Conservation (phyloP, 1,284 basidiomycete genomes). For the Paramarasmius palmivorus region DNA sequence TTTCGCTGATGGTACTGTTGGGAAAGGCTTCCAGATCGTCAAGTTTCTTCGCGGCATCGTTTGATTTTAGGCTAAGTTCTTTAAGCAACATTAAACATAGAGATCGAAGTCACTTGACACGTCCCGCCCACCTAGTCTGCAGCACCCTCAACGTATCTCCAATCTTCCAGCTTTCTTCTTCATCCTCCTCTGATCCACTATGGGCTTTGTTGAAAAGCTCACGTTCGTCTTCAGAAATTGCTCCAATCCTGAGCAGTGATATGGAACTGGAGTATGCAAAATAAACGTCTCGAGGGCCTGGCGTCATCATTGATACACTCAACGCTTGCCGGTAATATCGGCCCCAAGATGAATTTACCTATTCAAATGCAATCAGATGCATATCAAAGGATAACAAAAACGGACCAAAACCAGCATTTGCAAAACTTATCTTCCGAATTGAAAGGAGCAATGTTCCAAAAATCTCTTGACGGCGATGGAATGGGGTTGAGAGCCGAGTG, state of each 20-base stretch:
- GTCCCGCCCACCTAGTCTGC: not conserved
- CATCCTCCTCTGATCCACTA: conserved; percentile 16
- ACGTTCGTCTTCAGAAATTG: conserved; percentile 19
- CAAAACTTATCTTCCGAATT: conserved; percentile 23
- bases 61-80: too few relatives aligned
- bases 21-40: too few relatives aligned
- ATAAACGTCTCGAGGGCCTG: conserved; percentile 1
- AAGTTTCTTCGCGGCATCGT: too few relatives aligned
- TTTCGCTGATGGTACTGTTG: too few relatives aligned
- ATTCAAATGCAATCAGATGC: not conserved
- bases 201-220: conserved; percentile 16
- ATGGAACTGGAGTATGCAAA: not conserved
- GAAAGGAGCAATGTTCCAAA: conserved; percentile 19
- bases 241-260: conserved; percentile 21
- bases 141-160: conserved; percentile 21
- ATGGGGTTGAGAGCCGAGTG: conserved; percentile 23
- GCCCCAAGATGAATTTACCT: not conserved
- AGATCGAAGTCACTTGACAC: too few relatives aligned
- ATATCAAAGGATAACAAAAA: not conserved
- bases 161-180: conserved; percentile 5
- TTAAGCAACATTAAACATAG: too few relatives aligned
- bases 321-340: conserved; percentile 26
- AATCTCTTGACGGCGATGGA: conserved; percentile 27
- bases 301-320: conserved; percentile 17
- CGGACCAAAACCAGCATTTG: conserved; percentile 11